Evolutionary conservation across 2,329 filamentous ascomycete genomes (phyloP), one percentile per base, ranked within the genome.

Genomic region (Capronia americana): DNA sequence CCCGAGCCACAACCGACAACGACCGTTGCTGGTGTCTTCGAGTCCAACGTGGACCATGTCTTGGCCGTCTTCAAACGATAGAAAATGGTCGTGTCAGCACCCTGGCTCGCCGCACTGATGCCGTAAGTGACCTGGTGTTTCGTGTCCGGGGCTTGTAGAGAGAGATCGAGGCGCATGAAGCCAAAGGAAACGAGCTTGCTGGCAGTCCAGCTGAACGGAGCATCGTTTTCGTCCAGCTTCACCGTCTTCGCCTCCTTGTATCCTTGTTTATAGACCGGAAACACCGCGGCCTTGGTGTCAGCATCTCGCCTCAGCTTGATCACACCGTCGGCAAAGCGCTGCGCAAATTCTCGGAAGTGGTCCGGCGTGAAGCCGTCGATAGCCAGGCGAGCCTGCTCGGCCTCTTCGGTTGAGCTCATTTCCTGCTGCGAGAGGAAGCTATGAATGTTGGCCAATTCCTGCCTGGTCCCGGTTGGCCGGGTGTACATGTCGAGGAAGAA

Each of bases 401-500:
- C 51, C 24, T 55, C 7, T 32, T 55, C 51, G 24, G 23, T 55
- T 32, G 11, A 17, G 12, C 12, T 32, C 26, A 32, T 23, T 10
- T 28, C 7, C 20, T 55, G 51, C 14, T 55, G 23, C 1, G 51
- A 55, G 8, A 55, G 28, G 24, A 28, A 55, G n/a, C 20, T 26
- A 10, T 55, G 51, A 2, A 55, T 55, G 51, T 55, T 20, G 4
- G 12, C n/a, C 51, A 55, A 55, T 4, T 32, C 26, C 28, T 55
- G 51, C 26, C 17, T n/a, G 26, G 14, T 11, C 26, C 20, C 14
- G 14, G 17, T 55, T 11, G 24, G 24, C 24, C 51, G 51, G 17
- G 51, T 55, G 28, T 55, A 55, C 17, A 55, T 28, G 51, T 55
- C 51, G 51, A 55, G 24, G 12, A 55, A 26, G 28, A 55, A 55